Evolutionary conservation across 2,329 filamentous ascomycete species (phyloP).

Genomic region (Thielaviopsis punctulata): DNA sequence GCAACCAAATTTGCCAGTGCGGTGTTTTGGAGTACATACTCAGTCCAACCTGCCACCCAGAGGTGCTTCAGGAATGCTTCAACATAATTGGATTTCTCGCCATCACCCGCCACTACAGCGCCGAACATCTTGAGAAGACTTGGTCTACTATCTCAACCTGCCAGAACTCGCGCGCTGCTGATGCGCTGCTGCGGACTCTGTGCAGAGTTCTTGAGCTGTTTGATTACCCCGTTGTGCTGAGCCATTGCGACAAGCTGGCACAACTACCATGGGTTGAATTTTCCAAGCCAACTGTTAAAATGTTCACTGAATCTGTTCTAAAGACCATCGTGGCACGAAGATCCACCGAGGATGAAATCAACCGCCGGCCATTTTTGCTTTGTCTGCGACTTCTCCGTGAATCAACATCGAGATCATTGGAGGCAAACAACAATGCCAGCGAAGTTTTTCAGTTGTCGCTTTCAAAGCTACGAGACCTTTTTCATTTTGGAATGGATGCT

Average conservation of each 20-base stretch:
- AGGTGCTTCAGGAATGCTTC: conserved; percentile 62
- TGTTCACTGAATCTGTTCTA: conserved; percentile 42
- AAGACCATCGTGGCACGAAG: conserved; percentile 29
- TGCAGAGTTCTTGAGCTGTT: conserved; percentile 31
- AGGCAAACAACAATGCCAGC: conserved; percentile 37
- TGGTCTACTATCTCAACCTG: conserved; percentile 72
- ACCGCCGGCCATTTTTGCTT: conserved; percentile 30
- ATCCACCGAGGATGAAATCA: conserved; percentile 20
- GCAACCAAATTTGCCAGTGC: conserved; percentile 49
- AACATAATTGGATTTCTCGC: conserved; percentile 81
- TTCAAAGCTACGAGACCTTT: conserved; percentile 42
- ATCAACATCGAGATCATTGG: conserved; percentile 39
- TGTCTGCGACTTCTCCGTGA: conserved; percentile 55
- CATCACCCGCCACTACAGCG: conserved; percentile 56
- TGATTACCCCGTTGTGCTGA: conserved; percentile 33
- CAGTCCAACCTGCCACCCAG: conserved; percentile 79
- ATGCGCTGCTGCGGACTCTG: conserved; percentile 57
- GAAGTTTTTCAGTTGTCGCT: conserved; percentile 48
- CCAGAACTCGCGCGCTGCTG: conserved; percentile 69
- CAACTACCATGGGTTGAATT: conserved; percentile 46
- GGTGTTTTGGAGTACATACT: conserved; percentile 74
- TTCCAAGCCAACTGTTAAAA: conserved; percentile 37
- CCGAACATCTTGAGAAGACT: conserved; percentile 57
- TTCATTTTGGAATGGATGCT: conserved; percentile 34
- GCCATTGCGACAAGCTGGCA: conserved; percentile 55